A percentile compares a stretch with the other conserved stretches of the same genome.
Conservation (phyloP, 2,329 filamentous ascomycete species). For the Xylaria sp. region DNA sequence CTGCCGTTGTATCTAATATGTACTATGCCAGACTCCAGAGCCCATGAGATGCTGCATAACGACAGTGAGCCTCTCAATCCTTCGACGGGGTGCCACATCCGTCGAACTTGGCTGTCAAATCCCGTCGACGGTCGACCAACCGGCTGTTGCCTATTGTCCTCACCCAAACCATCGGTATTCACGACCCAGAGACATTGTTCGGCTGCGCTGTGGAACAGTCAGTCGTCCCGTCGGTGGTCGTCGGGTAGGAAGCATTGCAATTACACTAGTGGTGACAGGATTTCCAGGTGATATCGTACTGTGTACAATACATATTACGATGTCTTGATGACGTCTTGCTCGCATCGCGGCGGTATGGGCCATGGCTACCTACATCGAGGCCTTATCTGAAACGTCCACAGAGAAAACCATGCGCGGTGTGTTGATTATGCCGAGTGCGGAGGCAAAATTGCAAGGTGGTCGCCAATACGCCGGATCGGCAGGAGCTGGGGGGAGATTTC, state of each 20-base stretch:
- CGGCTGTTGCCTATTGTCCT: background rate
- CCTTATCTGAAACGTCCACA: background rate
- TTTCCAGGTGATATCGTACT: background rate
- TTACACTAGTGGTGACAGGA: background rate
- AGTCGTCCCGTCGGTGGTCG: background rate
- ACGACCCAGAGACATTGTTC: background rate
- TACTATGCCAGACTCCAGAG: background rate
- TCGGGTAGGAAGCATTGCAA: background rate
- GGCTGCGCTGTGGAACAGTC: background rate
- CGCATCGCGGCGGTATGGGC: background rate
- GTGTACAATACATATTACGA: background rate
- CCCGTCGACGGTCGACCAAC: background rate
- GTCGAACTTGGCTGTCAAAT: no score
- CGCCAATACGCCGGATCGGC: background rate
- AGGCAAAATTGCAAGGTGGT: background rate
- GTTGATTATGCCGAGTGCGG: background rate
- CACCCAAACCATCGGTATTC: background rate
- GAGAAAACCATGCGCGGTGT: background rate
- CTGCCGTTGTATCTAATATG: background rate
- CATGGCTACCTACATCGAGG: background rate
- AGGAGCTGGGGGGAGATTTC: background rate
- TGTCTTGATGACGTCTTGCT: background rate
- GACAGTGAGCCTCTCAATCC: background rate
- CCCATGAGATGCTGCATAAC: background rate
- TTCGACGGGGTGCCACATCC: no score